Evolutionary conservation across 495 filamentous ascomycete genomes (phyloP), one percentile per base, ranked within the genome.

Genomic region (Talaromyces trachyspermus): DNA sequence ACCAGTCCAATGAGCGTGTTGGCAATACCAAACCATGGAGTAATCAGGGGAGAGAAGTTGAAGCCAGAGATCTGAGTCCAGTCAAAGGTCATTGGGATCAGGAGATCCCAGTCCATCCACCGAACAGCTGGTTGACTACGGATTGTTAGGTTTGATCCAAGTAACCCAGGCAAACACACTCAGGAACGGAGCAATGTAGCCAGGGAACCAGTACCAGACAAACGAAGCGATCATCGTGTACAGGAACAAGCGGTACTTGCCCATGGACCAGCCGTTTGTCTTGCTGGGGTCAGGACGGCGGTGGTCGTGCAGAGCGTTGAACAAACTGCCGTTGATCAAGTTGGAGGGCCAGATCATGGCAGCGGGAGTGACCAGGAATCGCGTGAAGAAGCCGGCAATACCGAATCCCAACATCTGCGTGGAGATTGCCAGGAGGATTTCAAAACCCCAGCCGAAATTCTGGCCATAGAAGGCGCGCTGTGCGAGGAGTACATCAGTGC

Each of bases 321-420:
- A 83, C 7, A 89, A 63, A 4, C 82, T 69, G 0, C 79, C 72
- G 15, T 76, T 77, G 51, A 83, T 79, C 15, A 89, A 65, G 38
- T 72, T 83, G 2, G 68, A 69, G 0, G 85, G 84, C 83, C 84
- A 89, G 50, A 89, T 86, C 81, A 88, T 86, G 7, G 83, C 75
- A 2, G 83, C 80, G 4, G 79, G 61, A 17, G 48, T 17, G 29
- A 88, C 82, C 33, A 88, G 60, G 52, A 81, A 83, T 14, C 76
- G 70, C 41, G 78, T 72, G 43, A 79, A 79, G 48, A 87, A 78
- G 14, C 85, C 85, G 0, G 83, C 83, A 50, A 89, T 67, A 2
- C 83, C 84, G 54, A 85, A 86, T 1, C 85, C 84, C 26, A 87
- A 59, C 49, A 81, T 79, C 60, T 88, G 84, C 3, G 80, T 86